A percentile compares a stretch with the other conserved stretches of the same genome.
Evolutionary conservation across 371 early-diverging fungal species (phyloP).

Genomic region (Spraguea lophii): DNA sequence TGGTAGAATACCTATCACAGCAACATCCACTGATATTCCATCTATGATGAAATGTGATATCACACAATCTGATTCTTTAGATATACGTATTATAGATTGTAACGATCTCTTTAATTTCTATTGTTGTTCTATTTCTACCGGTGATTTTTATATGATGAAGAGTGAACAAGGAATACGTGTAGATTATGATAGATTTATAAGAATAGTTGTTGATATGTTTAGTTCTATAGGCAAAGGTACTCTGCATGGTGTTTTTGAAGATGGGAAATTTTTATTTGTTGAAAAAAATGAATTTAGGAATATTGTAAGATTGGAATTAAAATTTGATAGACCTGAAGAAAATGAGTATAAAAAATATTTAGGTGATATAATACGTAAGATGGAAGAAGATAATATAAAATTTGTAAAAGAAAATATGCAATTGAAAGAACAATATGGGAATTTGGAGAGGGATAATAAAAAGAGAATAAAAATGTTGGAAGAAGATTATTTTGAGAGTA

Average conservation of each 20-base stretch:
- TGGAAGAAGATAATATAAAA: conserved; percentile 37
- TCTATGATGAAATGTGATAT: conserved; percentile 36
- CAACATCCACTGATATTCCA: conserved; percentile 13
- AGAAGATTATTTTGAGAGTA: conserved; percentile 1
- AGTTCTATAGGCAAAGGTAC: conserved; percentile 22
- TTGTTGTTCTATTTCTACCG: conserved; percentile 20
- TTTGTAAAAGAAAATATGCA: conserved; percentile 37
- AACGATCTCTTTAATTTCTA: conserved; percentile 39
- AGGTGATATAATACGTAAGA: conserved; percentile 32
- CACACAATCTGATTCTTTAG: conserved; percentile 10
- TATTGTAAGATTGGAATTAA: conserved; percentile 42
- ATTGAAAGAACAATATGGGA: conserved; percentile 27
- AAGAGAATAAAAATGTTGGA: conserved; percentile 19
- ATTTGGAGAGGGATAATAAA: conserved; percentile 9
- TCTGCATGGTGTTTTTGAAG: conserved; percentile 20
- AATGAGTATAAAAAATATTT: conserved; percentile 39
- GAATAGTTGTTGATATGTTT: conserved; percentile 35
- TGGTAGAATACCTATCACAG: conserved; percentile 28
- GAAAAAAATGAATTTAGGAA: conserved; percentile 45
- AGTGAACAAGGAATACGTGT: conserved; percentile 46
- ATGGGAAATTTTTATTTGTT: conserved; percentile 32
- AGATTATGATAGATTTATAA: conserved; percentile 39
- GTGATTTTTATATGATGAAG: conserved; percentile 43
- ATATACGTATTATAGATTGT: conserved; percentile 37
- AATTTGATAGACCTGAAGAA: conserved; percentile 38